Evolutionary conservation across 208 protist species (phyloP), one percentile per base, ranked within the genome.

Genomic region (Crithidia fasciculata): DNA sequence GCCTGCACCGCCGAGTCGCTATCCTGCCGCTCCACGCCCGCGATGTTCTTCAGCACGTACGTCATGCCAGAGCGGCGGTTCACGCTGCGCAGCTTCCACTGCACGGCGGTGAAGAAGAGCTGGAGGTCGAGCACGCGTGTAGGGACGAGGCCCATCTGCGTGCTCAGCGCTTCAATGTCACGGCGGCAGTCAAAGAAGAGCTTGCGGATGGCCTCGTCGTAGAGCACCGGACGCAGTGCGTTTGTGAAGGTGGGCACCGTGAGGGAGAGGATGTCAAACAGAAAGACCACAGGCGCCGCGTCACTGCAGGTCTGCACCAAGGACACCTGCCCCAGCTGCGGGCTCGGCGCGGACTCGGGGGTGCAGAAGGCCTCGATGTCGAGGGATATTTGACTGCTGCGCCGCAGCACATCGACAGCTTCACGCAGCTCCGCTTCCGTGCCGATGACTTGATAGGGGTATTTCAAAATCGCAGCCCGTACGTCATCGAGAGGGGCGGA

Each of bases 361-460:
- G 84, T 94, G 74, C 91, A 95, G 49, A 96, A 90, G 0, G 93
- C 93, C 74, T 97, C 93, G 9, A 97, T 72, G 49, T 97, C 93
- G 9, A 97, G 70, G 7, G 91, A 90, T 57, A 97, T 77, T 5
- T 78, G 83, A 8, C 57, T 69, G 44, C 85, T 81, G 4, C 55
- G 59, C 6, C 63, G 37, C 18, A 97, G 70, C 9, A 69, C 72
- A 2, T 68, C 65, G 2, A 88, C 79, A 9, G 86, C 78, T 28
- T 74, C 57, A 9, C 74, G 45, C 19, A 95, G 74, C 39, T 83
- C 68, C 16, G 64, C 56, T 12, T 63, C 56, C 7, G 87, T 88
- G 65, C 91, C 82, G 44, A 97, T 81, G 8, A 96, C 72, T 37
- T 82, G 60, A 58, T 90, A 94, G 2, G 89, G 89, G 72, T 92